A percentile compares a stretch with the other conserved stretches of the same genome.
Evolutionary conservation across 164 flowering plant genomes (phyloP).

Genomic region (Magnolia kwangsiensis): DNA sequence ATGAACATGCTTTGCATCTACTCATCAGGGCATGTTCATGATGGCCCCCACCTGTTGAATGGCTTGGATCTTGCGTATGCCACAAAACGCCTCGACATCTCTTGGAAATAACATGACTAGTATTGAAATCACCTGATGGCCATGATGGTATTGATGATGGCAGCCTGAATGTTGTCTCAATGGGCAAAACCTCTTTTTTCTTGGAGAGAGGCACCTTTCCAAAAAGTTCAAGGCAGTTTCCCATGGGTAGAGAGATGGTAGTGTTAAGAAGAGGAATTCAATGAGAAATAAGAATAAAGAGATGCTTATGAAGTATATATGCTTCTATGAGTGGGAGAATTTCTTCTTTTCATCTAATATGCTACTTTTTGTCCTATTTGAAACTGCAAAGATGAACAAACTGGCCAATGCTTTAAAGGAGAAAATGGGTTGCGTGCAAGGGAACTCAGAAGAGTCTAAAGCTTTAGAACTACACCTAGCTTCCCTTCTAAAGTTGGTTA

Average conservation of each 20-base stretch:
- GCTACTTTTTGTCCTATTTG: background rate
- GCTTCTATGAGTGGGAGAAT: background rate
- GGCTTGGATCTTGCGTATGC: background rate
- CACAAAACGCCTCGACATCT: background rate
- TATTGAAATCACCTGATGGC: conserved; percentile 36
- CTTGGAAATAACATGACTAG: background rate
- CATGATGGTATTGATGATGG: conserved; percentile 52
- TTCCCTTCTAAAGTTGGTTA: conserved; percentile 2
- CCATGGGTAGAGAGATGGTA: conserved; percentile 1
- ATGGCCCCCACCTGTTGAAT: background rate
- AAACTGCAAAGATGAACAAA: background rate
- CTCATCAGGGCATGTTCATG: background rate
- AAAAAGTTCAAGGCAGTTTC: background rate
- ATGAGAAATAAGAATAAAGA: background rate
- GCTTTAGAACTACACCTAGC: background rate
- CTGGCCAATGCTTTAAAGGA: background rate
- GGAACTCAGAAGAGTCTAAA: background rate
- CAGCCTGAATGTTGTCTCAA: conserved; percentile 47
- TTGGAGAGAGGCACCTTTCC: background rate
- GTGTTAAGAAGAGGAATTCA: background rate
- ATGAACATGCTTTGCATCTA: no score
- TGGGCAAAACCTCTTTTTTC: conserved; percentile 20
- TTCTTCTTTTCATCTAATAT: background rate
- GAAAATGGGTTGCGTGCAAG: conserved; percentile 1
- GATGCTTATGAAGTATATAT: background rate